Evolutionary conservation across 768 basidiomycete species (phyloP).

Genomic region (Plicaturopsis crispa): DNA sequence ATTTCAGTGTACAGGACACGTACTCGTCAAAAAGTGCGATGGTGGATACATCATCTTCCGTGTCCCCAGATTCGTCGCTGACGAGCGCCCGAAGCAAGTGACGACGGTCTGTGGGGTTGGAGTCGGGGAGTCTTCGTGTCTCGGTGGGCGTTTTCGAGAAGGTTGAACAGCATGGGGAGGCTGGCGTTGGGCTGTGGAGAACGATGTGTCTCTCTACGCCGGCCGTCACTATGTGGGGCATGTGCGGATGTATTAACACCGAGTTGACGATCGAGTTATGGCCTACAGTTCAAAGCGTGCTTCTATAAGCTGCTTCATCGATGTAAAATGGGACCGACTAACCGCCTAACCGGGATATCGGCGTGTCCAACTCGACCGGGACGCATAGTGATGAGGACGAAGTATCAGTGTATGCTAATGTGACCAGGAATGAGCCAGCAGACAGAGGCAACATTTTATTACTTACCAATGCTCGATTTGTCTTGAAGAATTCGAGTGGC

Average conservation of each 20-base stretch:
- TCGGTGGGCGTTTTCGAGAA: constrained; percentile 37
- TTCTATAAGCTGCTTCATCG: neutral
- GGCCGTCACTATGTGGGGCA: constrained; percentile 58
- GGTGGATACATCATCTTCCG: constrained; percentile 37
- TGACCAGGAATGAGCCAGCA: constrained; percentile 4
- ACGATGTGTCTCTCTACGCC: constrained; percentile 68
- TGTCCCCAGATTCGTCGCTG: constrained; percentile 20
- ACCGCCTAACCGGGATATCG: constrained; percentile 57
- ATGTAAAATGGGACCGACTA: constrained; percentile 4
- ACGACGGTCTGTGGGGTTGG: constrained; percentile 23
- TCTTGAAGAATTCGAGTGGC: constrained; percentile 18
- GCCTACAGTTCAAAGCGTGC: constrained; percentile 27
- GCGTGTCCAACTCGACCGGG: constrained; percentile 57
- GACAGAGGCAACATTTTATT: constrained; percentile 8
- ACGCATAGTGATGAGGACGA: constrained; percentile 35
- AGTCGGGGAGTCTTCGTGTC: constrained; percentile 37
- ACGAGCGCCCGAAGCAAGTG: constrained; percentile 26
- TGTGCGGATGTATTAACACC: constrained; percentile 61
- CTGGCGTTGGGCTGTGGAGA: constrained; percentile 58
- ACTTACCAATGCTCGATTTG: constrained; percentile 30
- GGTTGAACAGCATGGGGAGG: constrained; percentile 42
- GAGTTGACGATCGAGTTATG: constrained; percentile 77
- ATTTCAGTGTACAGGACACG: constrained; percentile 12
- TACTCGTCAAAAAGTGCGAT: constrained; percentile 72
- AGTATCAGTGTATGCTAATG: constrained; percentile 39